Conservation (phyloP, 1,284 basidiomycete genomes). For the Xerocomus nothofagi region DNA sequence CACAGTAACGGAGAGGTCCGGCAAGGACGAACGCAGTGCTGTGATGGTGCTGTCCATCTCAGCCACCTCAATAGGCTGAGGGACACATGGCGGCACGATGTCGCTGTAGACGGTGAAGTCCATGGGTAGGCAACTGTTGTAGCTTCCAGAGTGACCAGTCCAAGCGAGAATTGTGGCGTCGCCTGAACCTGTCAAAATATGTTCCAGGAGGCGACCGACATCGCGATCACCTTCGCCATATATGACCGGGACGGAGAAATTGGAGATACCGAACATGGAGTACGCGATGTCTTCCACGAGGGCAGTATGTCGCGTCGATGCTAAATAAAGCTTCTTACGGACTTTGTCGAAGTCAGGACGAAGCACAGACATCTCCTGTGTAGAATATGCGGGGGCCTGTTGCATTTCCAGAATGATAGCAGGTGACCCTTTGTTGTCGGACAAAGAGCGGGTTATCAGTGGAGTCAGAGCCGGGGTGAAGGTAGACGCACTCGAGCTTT, state of each 20-base stretch:
- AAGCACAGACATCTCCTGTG: constrained; percentile 1
- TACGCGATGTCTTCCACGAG: constrained; percentile 16
- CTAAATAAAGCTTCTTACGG: constrained; percentile 14
- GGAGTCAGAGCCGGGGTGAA: neutral
- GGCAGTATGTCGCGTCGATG: constrained; percentile 13
- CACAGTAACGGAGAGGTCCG: no score
- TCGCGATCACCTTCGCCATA: constrained; percentile 14
- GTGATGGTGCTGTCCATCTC: neutral
- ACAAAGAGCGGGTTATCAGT: neutral
- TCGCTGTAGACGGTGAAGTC: constrained; percentile 12
- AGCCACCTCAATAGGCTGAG: neutral
- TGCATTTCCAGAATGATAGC: constrained; percentile 6
- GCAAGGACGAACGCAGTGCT: constrained; percentile 1
- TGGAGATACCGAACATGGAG: constrained; percentile 18
- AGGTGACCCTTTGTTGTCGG: constrained; percentile 11
- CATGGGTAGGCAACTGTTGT: constrained; percentile 14
- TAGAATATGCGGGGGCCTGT: neutral
- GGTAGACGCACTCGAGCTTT: neutral
- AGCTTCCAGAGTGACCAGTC: constrained; percentile 2
- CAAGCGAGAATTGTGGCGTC: constrained; percentile 16
- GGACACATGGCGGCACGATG: neutral
- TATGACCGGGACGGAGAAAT: constrained; percentile 3
- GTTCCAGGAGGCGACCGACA: constrained; percentile 15
- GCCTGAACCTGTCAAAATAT: constrained; percentile 9
- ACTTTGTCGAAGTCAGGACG: constrained; percentile 5